A percentile compares a stretch with the other conserved stretches of the same genome.
Evolutionary conservation across 352 stramenopile genomes (phyloP).

Genomic region (Pythium chondricola): DNA sequence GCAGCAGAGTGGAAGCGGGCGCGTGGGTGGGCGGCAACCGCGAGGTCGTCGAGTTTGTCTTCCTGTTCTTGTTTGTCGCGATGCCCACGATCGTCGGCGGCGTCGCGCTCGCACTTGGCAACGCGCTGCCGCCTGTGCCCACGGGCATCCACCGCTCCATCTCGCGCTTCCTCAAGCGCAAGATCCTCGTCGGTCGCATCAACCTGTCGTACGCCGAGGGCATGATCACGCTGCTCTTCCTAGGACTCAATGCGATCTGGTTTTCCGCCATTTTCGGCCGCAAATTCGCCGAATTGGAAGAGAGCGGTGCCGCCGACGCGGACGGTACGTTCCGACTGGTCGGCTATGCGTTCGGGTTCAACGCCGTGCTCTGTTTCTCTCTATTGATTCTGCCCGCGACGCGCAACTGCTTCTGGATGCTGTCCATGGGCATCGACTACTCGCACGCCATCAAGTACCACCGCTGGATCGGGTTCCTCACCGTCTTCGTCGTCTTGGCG

Average conservation of each 20-base stretch:
- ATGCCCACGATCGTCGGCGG: slow-evolving; percentile 71
- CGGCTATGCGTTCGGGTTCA: slow-evolving; percentile 67
- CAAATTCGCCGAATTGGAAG: slow-evolving; percentile 44
- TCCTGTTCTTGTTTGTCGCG: slow-evolving; percentile 65
- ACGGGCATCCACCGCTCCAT: slow-evolving; percentile 62
- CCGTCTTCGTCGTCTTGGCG: slow-evolving; percentile 15
- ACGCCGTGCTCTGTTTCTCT: slow-evolving; percentile 26
- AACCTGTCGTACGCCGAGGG: slow-evolving; percentile 80
- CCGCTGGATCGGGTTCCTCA: slow-evolving; percentile 30
- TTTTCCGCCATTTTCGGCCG: slow-evolving; percentile 76
- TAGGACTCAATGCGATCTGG: slow-evolving; percentile 76
- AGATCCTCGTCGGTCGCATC: slow-evolving; percentile 57
- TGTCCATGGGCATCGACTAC: slow-evolving; percentile 35
- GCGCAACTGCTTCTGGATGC: slow-evolving; percentile 32
- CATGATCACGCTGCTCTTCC: slow-evolving; percentile 59
- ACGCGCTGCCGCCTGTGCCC: slow-evolving; percentile 65
- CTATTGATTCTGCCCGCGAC: slow-evolving; percentile 31
- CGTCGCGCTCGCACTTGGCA: slow-evolving; percentile 49
- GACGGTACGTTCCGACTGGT: slow-evolving; percentile 40
- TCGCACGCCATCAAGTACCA: slow-evolving; percentile 38
- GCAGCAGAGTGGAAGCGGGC: slow-evolving; percentile 34
- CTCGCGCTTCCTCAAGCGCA: slow-evolving; percentile 79
- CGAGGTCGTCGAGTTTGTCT: slow-evolving; percentile 68
- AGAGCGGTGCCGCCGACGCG: slow-evolving; percentile 36
- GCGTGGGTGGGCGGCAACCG: slow-evolving; percentile 69